phyloP scores from a whole-genome alignment of 164 flowering plant species.

The Piper betle region DNA sequence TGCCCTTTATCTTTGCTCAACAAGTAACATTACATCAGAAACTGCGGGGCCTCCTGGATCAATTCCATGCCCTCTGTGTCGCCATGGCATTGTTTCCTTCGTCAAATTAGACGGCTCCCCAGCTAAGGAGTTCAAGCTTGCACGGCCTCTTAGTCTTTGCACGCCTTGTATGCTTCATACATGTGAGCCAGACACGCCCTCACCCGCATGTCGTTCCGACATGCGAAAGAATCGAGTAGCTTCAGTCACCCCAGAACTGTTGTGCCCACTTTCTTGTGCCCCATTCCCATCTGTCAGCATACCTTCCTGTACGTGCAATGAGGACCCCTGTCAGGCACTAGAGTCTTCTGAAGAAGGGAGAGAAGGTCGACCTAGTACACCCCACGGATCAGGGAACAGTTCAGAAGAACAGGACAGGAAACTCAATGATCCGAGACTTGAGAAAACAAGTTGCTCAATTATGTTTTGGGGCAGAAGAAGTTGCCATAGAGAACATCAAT shows the following conservation, averaged over 20 bases:
- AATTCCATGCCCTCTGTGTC: constrained; percentile 90
- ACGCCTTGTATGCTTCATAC: constrained; percentile 89
- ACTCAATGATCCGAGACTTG: constrained; percentile 50
- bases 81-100: constrained; percentile 65
- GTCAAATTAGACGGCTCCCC: constrained; percentile 46
- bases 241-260: constrained; percentile 70
- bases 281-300: constrained; percentile 77
- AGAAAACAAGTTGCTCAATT: constrained; percentile 67
- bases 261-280: constrained; percentile 83
- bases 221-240: constrained; percentile 60
- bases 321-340: constrained; percentile 62
- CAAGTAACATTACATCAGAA: constrained; percentile 57
- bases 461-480: constrained; percentile 94
- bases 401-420: constrained; percentile 37
- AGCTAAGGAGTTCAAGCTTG: constrained; percentile 40
- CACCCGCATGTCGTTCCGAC: constrained; percentile 37
- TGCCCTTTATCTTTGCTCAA: constrained; percentile 83
- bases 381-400: constrained; percentile 27
- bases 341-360: constrained; percentile 39
- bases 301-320: constrained; percentile 71
- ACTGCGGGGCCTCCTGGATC: constrained; percentile 58
- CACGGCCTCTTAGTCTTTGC: constrained; percentile 63
- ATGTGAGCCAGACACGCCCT: constrained; percentile 30
- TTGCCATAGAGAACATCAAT: constrained; percentile 92
- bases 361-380: constrained; percentile 30